Base-by-base conservation (phyloP, 345 rosid genomes). In the Populus alba region DNA sequence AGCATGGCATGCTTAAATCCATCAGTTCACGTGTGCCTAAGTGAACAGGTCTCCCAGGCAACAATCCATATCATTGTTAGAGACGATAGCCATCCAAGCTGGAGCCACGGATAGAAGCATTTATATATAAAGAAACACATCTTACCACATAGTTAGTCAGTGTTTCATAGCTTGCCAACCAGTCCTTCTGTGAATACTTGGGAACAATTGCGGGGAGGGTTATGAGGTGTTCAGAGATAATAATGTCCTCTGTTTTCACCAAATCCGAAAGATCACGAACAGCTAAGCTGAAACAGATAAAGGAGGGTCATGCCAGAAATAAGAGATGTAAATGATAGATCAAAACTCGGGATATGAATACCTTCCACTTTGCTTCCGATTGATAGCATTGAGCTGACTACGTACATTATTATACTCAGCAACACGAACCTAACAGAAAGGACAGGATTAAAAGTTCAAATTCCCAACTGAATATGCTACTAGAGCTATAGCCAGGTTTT, bases 351-450 rank as follows among this genome's bases (percentile, higher is more conserved):
- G 61, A 53, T 15, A 45, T 55, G 41, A 41, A 35, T 80, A 94
- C 99, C 99, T 97, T 84, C 98, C 99, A 87, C 94, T 97, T 78
- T 97, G 98, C 89, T 97, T 97, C 78, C 97, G 84, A 80, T 92
- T 97, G 66, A 94, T 92, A 74, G 96, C 92, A 89, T 91, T 97
- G 78, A 97, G 96, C 83, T 94, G 98, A 87, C 98, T 91, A 9
- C 98, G 97, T 59, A 94, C 88, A 86, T 92, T 94, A 88, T 80
- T 94, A 88, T 97, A 90, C 87, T 94, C 98, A 79, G 98, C 95
- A 67, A 89, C 92, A 79, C 98, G 97, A 83, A 97, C 96, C 99
- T 97, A 82, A 75, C 38, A 87, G n/a, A 81, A 66, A 39, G 41
- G 61, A 55, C 17, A 66, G 66, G 31, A 12, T 66, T 47, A 66